Evolutionary conservation across 2,329 filamentous ascomycete species (phyloP).

Genomic region (Pseudogymnoascus sp.): DNA sequence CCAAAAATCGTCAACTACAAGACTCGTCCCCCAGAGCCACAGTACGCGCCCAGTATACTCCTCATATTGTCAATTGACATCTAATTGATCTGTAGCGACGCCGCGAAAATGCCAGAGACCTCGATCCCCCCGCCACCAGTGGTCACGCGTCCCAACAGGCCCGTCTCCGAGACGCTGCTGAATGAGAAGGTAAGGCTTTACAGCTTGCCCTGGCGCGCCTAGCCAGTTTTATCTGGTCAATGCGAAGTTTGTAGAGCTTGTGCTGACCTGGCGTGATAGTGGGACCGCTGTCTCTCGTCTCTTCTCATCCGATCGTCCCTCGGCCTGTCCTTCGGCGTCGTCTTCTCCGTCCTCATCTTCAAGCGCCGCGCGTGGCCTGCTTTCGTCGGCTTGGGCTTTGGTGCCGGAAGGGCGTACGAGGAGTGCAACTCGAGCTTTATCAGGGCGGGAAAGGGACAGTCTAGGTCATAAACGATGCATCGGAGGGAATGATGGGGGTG

Average conservation of each 20-base stretch:
- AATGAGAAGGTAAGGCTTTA: slow-evolving; percentile 79
- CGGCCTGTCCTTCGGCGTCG: slow-evolving; percentile 92
- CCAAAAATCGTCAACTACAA: slow-evolving; percentile 5
- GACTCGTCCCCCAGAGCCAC: slow-evolving; percentile 1
- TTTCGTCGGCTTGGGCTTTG: slow-evolving; percentile 90
- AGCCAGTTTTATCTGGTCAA: background rate
- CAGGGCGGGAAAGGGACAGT: slow-evolving; percentile 21
- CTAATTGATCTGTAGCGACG: background rate
- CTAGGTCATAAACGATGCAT: background rate
- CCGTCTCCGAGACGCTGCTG: slow-evolving; percentile 93
- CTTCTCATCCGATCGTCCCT: slow-evolving; percentile 94
- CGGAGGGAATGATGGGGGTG: background rate
- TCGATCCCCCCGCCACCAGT: slow-evolving; percentile 54
- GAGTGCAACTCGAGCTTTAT: slow-evolving; percentile 66
- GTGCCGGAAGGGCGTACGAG: slow-evolving; percentile 93
- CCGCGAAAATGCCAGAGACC: slow-evolving; percentile 21
- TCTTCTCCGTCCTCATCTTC: slow-evolving; percentile 97
- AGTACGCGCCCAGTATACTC: background rate
- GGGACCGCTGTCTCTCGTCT: slow-evolving; percentile 97
- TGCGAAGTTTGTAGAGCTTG: background rate
- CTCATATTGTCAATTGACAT: background rate
- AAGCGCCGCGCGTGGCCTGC: slow-evolving; percentile 97
- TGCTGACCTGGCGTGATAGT: slow-evolving; percentile 47
- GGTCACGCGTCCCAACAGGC: slow-evolving; percentile 63
- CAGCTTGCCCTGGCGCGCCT: background rate